These are phyloP conservation scores for Thielaviopsis euricoi DNA, from an alignment of 2,329 filamentous ascomycete species.

Conservation along the genomic window DNA sequence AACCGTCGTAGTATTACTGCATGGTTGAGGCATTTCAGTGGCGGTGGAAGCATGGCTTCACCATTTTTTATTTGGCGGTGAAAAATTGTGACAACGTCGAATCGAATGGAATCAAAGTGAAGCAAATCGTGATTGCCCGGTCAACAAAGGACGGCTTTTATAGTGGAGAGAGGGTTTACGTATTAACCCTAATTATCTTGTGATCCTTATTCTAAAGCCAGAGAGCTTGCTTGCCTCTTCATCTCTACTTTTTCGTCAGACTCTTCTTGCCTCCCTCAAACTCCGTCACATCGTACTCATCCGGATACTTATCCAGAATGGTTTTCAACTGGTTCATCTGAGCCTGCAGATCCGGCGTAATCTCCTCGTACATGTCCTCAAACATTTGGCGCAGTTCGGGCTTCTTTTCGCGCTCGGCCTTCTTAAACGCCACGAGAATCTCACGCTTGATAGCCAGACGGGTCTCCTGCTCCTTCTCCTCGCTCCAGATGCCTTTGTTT, in stretches of 20 bases:
- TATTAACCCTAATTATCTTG: conserved; percentile 2
- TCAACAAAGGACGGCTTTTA: no score
- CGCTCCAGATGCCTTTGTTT: conserved; percentile 65
- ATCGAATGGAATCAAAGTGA: no score
- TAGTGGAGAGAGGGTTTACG: not conserved
- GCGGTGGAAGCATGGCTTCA: not conserved
- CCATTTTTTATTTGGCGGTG: not conserved
- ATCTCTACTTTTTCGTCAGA: not conserved
- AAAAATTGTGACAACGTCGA: not conserved
- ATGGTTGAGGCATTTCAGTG: not conserved
- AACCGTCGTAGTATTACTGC: not conserved
- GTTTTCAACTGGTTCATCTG: conserved; percentile 59
- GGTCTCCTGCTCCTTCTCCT: conserved; percentile 60
- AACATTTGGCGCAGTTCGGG: conserved; percentile 59
- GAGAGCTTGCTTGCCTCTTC: no score
- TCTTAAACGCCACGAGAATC: conserved; percentile 67
- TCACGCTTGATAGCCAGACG: conserved; percentile 52
- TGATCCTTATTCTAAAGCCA: not conserved
- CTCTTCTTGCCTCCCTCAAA: conserved; percentile 54
- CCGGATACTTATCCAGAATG: conserved; percentile 72
- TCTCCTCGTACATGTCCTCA: conserved; percentile 72
- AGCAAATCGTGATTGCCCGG: no score
- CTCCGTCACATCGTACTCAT: conserved; percentile 72
- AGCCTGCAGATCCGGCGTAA: conserved; percentile 60
- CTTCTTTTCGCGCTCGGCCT: conserved; percentile 69